Evolutionary conservation across 2,329 filamentous ascomycete species (phyloP).

Genomic region (Paecilomyces variotii): DNA sequence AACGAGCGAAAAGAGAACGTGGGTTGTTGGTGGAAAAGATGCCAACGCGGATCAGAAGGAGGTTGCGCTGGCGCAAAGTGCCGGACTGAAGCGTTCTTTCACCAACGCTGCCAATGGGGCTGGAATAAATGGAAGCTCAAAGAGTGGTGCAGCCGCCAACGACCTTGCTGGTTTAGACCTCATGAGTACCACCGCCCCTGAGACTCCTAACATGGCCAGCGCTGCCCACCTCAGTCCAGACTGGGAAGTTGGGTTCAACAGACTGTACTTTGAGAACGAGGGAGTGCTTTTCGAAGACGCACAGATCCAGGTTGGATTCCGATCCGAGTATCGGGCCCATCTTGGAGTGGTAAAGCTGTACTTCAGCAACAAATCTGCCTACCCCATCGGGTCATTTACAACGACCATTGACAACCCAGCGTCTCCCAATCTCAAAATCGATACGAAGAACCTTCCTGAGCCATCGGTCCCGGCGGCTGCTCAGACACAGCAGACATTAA

Average conservation of each 20-base stretch:
- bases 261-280: constrained; percentile 68
- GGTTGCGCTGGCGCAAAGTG: constrained; percentile 70
- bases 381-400: constrained; percentile 80
- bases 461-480: constrained; percentile 64
- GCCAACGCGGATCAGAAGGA: constrained; percentile 77
- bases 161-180: constrained; percentile 73
- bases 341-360: constrained; percentile 94
- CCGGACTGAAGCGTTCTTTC: constrained; percentile 79
- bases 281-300: constrained; percentile 92
- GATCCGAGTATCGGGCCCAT: constrained; percentile 91
- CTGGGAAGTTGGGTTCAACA: constrained; percentile 86
- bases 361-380: constrained; percentile 88
- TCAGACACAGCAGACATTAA: constrained; percentile 87
- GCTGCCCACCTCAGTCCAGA: constrained; percentile 88
- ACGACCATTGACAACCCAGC: constrained; percentile 74
- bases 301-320: constrained; percentile 84
- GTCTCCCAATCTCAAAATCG: constrained; percentile 65
- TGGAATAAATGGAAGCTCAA: constrained; percentile 26
- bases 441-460: constrained; percentile 82
- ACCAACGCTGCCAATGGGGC: constrained; percentile 46
- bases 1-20: constrained; percentile 90
- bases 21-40: constrained; percentile 95
- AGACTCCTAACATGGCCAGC: constrained; percentile 78
- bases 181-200: constrained; percentile 53
- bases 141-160: constrained; percentile 41